Evolutionary conservation across 306 rosid species (phyloP).

Genomic region (Hippophae tibetana): DNA sequence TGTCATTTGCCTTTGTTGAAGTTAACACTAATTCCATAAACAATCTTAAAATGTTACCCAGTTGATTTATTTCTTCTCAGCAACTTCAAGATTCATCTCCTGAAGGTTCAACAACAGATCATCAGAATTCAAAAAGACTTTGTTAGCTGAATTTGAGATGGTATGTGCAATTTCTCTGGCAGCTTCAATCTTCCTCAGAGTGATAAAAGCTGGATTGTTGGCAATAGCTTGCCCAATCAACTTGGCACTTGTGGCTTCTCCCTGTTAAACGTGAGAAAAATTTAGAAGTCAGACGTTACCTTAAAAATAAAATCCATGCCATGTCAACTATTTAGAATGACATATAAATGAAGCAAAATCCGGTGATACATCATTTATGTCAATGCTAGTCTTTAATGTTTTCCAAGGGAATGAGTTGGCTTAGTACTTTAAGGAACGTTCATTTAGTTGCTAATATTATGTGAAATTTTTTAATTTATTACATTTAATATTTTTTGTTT

Average conservation of each 20-base stretch:
- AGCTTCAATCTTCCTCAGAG: constrained; percentile 81
- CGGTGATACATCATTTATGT: too few species aligned
- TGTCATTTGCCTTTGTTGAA: constrained; percentile 7
- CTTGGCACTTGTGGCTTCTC: constrained; percentile 86
- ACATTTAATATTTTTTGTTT: too few species aligned
- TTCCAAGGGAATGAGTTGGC: too few species aligned
- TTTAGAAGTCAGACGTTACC: neutral
- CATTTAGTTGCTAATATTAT: too few species aligned
- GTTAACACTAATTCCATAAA: constrained; percentile 1
- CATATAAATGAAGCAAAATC: too few species aligned
- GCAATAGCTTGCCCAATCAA: constrained; percentile 87
- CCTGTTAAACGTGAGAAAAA: constrained; percentile 33
- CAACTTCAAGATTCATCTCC: constrained; percentile 42
- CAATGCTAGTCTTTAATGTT: too few species aligned
- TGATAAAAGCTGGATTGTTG: constrained; percentile 81
- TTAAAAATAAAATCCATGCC: neutral
- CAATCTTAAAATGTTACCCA: constrained; percentile 5
- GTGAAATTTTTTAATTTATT: too few species aligned
- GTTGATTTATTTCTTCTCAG: constrained; percentile 30
- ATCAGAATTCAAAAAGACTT: constrained; percentile 60
- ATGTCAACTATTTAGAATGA: too few species aligned
- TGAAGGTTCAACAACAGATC: constrained; percentile 82
- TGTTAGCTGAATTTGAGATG: constrained; percentile 64
- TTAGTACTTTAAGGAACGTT: too few species aligned
- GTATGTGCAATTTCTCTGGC: constrained; percentile 84